Base-by-base conservation (phyloP, 1,139 yeast genomes). In the Taphrina sp. region DNA sequence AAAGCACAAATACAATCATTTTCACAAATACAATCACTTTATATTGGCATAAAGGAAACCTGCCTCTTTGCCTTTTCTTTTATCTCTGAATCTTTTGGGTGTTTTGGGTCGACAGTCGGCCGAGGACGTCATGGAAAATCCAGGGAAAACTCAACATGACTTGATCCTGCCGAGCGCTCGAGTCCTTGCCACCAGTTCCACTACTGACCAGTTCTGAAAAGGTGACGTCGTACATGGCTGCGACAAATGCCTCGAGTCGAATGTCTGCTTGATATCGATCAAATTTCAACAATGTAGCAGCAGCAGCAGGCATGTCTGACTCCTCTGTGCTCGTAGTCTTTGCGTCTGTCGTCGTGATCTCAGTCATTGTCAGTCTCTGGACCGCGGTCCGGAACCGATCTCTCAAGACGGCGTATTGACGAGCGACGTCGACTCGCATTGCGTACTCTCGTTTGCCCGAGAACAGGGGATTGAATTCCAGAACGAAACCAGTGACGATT, bases 401-500 rank as follows among this genome's bases (percentile, higher is more conserved):
- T 28, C 24, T 23, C 16, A 31, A 10, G 7, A 37, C 41, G 7
- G 26, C 23, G 16, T 42, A 35, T 35, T 43, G 42, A 34, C 35
- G 33, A 12, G 36, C 47, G n/a, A 52, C 29, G 26, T 53, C 41
- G 7, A 22, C 47, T 31, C 58, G 28, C 19, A 51, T 26, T n/a
- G 22, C 33, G 35, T 24, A 51, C 41, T 55, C 58, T 14, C 35
- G 49, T 17, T 49, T 33, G 17, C 51, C 39, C 5, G 46, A 36
- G 14, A n/a, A 33, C 17, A 19, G 19, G 14, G 34, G 43, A 3
- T 49, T 44, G 28, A 47, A 42, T 10, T 34, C 20, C 24, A 58
- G 28, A 5, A 58, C 39, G 37, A 49, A 58, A 10, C 57, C 59
- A 2, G 60, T 56, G 28, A 55, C 53, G 31, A 58, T 36, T 29